A percentile compares a stretch with the other conserved stretches of the same genome.
Evolutionary conservation across 306 rosid genomes (phyloP).

Genomic region (Ochetophila trinervis): DNA sequence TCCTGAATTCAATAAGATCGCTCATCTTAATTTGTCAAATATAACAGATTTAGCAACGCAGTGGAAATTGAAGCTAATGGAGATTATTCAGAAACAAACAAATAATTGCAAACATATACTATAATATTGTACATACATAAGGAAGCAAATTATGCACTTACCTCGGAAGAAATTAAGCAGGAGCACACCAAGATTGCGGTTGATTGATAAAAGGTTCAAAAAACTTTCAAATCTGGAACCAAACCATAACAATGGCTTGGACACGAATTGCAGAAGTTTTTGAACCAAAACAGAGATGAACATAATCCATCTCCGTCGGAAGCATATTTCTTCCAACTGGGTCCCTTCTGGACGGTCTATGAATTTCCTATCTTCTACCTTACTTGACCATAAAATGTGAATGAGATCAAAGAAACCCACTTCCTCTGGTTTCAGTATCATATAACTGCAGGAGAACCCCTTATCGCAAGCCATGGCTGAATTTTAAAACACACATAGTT

Average conservation of each 20-base stretch:
- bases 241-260: conserved; percentile 35
- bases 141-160: conserved; percentile 6
- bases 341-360: conserved; percentile 27
- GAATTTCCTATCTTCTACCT: conserved; percentile 34
- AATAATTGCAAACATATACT: background rate
- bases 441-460: conserved; percentile 30
- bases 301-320: conserved; percentile 49
- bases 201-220: conserved; percentile 41
- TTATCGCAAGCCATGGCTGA: conserved; percentile 9
- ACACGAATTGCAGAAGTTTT: conserved; percentile 29
- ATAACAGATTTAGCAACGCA: no score
- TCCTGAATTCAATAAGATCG: no score
- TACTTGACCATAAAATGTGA: conserved; percentile 31
- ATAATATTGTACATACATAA: background rate
- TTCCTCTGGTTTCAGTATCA: conserved; percentile 57
- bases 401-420: conserved; percentile 44
- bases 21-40: no score
- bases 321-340: conserved; percentile 18
- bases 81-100: no score
- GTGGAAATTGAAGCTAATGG: no score
- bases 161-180: conserved; percentile 42
- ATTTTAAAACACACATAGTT: background rate
- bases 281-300: conserved; percentile 49
- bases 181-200: conserved; percentile 34
- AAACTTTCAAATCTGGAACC: conserved; percentile 40